Conservation (phyloP, 1,284 basidiomycete species). For the Bondarzewia mesenterica region DNA sequence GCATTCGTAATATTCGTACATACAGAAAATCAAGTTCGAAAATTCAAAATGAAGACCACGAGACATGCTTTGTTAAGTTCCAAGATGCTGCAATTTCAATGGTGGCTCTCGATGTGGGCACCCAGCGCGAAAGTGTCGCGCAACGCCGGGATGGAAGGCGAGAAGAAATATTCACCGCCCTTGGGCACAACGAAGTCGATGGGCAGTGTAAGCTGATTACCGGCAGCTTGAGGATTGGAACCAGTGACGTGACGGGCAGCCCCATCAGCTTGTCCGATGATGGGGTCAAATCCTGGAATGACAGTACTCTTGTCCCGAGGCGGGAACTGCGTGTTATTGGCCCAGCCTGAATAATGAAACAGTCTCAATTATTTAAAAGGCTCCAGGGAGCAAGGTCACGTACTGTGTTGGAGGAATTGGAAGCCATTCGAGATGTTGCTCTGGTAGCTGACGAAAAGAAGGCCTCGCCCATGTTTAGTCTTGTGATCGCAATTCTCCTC, state of each 20-base stretch:
- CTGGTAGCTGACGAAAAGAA: neutral
- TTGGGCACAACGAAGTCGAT: neutral
- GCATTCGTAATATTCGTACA: too few species aligned
- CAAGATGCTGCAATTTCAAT: too few species aligned
- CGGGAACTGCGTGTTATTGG: neutral
- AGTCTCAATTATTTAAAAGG: neutral
- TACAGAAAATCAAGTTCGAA: too few species aligned
- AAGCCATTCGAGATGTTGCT: neutral
- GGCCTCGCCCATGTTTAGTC: neutral
- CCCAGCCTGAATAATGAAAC: neutral
- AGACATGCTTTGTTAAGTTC: too few species aligned
- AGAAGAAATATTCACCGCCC: neutral
- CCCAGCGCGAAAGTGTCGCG: neutral
- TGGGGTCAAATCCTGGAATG: neutral
- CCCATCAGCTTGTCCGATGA: neutral
- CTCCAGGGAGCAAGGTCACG: neutral
- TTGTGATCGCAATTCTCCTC: neutral
- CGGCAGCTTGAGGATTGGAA: neutral
- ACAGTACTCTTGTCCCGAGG: neutral
- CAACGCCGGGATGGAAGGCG: neutral
- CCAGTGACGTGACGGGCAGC: neutral
- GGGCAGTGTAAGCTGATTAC: neutral
- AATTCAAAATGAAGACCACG: too few species aligned
- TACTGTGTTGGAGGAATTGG: neutral
- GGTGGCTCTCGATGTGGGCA: neutral